A percentile compares a stretch with the other conserved stretches of the same genome.
Evolutionary conservation across 2,329 filamentous ascomycete species (phyloP).

Genomic region (Lasiodiplodia theobromae): DNA sequence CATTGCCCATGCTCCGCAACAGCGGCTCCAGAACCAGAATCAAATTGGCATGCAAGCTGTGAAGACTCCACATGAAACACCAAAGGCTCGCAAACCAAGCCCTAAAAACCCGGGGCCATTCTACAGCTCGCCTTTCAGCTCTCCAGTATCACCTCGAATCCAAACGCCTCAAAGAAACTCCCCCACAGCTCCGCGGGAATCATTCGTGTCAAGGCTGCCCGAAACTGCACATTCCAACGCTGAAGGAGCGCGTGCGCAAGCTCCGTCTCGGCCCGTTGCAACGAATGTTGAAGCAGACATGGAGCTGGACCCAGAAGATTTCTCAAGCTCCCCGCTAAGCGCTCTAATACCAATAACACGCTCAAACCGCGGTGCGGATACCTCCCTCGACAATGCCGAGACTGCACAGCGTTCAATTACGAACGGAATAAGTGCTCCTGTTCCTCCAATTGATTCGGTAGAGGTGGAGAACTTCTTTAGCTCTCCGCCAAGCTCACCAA

Average conservation of each 20-base stretch:
- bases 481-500: slow-evolving; percentile 14
- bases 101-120: neutral
- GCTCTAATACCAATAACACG: neutral
- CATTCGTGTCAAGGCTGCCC: neutral
- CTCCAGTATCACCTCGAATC: neutral
- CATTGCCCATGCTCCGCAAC: neutral
- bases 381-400: neutral
- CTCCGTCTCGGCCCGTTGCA: neutral
- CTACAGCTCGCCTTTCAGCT: slow-evolving; percentile 22
- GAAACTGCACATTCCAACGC: neutral
- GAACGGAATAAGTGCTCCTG: neutral
- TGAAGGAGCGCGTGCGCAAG: neutral
- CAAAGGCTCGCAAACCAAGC: neutral
- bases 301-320: slow-evolving; percentile 11
- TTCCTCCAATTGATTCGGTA: neutral
- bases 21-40: neutral
- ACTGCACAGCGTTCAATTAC: neutral
- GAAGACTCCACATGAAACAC: neutral
- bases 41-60: neutral
- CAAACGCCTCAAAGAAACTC: neutral
- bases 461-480: neutral
- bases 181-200: neutral
- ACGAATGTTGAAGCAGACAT: neutral
- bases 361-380: neutral
- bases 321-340: slow-evolving; percentile 1